Evolutionary conservation across 2,329 filamentous ascomycete species (phyloP).

Genomic region (Teratosphaeria gauchensis): DNA sequence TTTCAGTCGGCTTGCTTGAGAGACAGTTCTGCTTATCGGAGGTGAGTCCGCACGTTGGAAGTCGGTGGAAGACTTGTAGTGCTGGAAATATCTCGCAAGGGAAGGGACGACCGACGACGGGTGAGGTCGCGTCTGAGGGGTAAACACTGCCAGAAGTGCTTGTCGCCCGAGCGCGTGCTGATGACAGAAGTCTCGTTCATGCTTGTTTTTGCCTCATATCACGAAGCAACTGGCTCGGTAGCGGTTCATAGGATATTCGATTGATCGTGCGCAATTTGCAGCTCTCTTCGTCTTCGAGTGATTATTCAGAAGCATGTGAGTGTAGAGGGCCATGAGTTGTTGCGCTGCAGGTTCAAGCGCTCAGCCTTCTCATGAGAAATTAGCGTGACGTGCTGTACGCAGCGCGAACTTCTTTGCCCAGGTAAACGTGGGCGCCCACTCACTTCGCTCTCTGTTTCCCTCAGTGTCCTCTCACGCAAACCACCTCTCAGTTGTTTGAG

Average conservation of each 20-base stretch:
- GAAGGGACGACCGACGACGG: neutral
- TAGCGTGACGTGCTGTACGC: neutral
- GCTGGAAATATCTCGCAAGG: constrained; percentile 1
- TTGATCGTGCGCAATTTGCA: neutral
- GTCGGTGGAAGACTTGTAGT: too few species aligned
- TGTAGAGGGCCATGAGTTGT: neutral
- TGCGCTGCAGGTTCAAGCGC: neutral
- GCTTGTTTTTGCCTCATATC: neutral
- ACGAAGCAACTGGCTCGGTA: neutral
- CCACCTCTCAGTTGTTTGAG: neutral
- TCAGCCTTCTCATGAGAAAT: neutral
- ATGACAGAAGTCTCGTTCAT: neutral
- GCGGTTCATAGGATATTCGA: neutral
- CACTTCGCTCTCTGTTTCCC: neutral
- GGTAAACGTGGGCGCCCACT: neutral
- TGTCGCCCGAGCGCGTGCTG: neutral
- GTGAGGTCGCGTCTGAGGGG: neutral
- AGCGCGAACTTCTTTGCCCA: neutral
- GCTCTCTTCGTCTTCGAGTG: neutral
- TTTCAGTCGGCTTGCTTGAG: too few species aligned
- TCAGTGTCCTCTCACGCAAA: neutral
- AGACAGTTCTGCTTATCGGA: too few species aligned
- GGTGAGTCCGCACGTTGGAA: too few species aligned
- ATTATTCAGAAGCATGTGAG: neutral
- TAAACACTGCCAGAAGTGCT: neutral